phyloP scores from a whole-genome alignment of 768 basidiomycete species.

The Hypsizygus marmoreus region DNA sequence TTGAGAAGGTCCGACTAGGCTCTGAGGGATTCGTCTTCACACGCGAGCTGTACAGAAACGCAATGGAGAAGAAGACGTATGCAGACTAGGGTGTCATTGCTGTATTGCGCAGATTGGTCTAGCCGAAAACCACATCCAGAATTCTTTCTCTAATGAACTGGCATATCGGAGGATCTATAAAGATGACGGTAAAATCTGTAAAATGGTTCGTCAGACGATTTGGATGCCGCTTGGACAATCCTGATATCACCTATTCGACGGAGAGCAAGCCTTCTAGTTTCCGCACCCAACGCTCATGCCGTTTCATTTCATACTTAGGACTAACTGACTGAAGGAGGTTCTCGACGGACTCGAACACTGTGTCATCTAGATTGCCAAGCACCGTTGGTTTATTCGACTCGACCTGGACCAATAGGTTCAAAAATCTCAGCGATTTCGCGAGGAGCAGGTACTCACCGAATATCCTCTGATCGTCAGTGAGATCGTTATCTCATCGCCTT shows the following conservation, averaged over 20 bases:
- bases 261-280: slow-evolving; percentile 45
- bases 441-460: slow-evolving; percentile 49
- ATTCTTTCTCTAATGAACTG: too few relatives aligned
- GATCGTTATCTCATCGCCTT: slow-evolving; percentile 50
- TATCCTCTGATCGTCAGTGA: slow-evolving; percentile 57
- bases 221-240: neutral
- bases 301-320: slow-evolving; percentile 49
- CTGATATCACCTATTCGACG: slow-evolving; percentile 4
- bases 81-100: slow-evolving; percentile 35
- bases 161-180: too few relatives aligned
- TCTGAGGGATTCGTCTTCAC: slow-evolving; percentile 51
- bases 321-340: slow-evolving; percentile 56
- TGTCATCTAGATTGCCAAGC: slow-evolving; percentile 16
- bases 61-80: slow-evolving; percentile 23
- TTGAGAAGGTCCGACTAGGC: slow-evolving; percentile 49
- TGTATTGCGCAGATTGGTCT: too few relatives aligned
- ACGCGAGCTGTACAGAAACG: slow-evolving; percentile 54
- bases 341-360: slow-evolving; percentile 60
- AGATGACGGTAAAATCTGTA: too few relatives aligned
- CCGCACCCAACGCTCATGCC: slow-evolving; percentile 46
- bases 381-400: neutral
- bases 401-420: slow-evolving; percentile 8
- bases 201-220: slow-evolving; percentile 3
- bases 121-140: too few relatives aligned
- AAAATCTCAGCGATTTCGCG: neutral